Evolutionary conservation across 345 rosid genomes (phyloP).

Genomic region (Gossypium arboreum): DNA sequence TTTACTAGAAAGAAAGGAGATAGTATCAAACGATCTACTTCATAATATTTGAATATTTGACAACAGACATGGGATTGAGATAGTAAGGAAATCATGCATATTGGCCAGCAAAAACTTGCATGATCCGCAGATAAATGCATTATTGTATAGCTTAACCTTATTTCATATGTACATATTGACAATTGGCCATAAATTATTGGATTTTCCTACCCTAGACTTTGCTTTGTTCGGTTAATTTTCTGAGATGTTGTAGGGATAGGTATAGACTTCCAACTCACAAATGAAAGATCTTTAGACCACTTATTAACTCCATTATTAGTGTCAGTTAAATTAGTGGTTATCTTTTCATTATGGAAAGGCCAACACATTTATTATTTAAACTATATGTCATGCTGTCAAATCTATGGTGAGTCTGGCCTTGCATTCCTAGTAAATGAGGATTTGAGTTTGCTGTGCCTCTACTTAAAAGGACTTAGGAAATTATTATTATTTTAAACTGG

Average conservation of each 20-base stretch:
- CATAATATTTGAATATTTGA: not conserved
- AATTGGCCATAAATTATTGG: not conserved
- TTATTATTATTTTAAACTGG: not conserved
- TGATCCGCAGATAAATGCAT: not conserved
- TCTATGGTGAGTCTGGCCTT: not conserved
- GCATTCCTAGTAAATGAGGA: not conserved
- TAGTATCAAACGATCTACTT: not conserved
- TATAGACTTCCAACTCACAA: not conserved
- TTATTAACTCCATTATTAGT: not conserved
- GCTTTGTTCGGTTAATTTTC: not conserved
- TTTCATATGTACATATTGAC: not conserved
- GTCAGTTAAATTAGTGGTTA: constrained; percentile 4
- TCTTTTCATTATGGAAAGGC: not conserved
- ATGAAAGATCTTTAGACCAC: not conserved
- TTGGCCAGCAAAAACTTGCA: not conserved
- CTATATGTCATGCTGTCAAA: not conserved
- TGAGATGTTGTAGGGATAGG: not conserved
- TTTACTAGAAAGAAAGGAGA: not conserved
- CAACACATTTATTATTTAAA: not conserved
- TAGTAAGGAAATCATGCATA: not conserved
- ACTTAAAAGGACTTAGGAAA: not conserved
- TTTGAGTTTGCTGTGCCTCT: not conserved
- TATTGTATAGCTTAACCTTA: not conserved
- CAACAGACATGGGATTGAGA: not conserved
- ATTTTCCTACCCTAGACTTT: not conserved